These are phyloP conservation scores for Danielia reshetovae DNA, from an alignment of 805 yeast species.

Conservation along the genomic window DNA sequence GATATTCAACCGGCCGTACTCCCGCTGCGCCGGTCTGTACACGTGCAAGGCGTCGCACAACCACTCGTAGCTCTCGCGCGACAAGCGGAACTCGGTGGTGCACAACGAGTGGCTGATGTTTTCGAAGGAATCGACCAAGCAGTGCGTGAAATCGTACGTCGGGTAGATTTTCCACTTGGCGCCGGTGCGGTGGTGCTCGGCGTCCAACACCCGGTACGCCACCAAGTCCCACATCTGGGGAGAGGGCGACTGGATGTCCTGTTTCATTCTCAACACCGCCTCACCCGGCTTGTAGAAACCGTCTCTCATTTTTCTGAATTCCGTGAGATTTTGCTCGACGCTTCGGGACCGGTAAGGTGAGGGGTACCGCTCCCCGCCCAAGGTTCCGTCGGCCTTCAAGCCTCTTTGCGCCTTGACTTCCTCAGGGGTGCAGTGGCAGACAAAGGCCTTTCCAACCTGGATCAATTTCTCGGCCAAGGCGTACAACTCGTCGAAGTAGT, in stretches of 20 bases:
- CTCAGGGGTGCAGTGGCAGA: conserved; percentile 90
- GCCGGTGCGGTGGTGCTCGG: conserved; percentile 95
- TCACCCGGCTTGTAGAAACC: conserved; percentile 87
- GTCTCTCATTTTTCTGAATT: conserved; percentile 88
- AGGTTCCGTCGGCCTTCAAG: conserved; percentile 82
- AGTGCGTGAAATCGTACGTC: conserved; percentile 98
- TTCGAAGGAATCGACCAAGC: conserved; percentile 96
- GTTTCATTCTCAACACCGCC: conserved; percentile 96
- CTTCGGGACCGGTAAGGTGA: conserved; percentile 72
- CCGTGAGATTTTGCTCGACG: conserved; percentile 67
- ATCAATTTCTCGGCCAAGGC: conserved; percentile 84
- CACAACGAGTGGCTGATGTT: conserved; percentile 94
- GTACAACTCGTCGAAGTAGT: conserved; percentile 87
- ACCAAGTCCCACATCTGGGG: conserved; percentile 99
- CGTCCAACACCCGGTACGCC: conserved; percentile 90
- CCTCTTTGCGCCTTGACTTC: conserved; percentile 91
- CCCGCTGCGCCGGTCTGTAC: conserved; percentile 98
- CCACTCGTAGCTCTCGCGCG: conserved; percentile 98
- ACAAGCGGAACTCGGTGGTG: conserved; percentile 89
- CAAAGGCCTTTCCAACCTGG: conserved; percentile 70
- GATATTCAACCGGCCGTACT: conserved; percentile 92
- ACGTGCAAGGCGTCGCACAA: conserved; percentile 92
- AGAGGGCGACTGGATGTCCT: conserved; percentile 80
- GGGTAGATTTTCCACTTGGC: conserved; percentile 97
- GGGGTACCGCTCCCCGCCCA: conserved; percentile 87